Evolutionary conservation across 345 rosid species (phyloP).

Genomic region (Bruguiera gymnorhiza): DNA sequence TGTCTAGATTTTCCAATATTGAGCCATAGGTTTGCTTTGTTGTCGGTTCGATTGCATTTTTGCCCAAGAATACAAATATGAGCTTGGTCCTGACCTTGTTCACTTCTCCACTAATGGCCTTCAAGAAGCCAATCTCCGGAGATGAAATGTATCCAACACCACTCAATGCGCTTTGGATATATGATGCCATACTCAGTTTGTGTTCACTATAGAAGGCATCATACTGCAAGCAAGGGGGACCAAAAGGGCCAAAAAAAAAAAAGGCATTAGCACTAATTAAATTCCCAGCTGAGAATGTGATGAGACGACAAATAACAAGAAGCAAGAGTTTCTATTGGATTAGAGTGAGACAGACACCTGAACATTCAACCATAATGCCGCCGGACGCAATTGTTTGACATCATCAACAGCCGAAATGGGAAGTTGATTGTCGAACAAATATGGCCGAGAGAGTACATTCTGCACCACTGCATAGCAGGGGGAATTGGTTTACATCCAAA

Average conservation of each 20-base stretch:
- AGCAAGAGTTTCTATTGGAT: not conserved
- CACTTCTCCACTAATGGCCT: conserved; percentile 42
- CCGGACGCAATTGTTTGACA: conserved; percentile 32
- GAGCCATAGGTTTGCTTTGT: conserved; percentile 71
- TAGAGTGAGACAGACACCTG: conserved; percentile 39
- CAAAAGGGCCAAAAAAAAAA: too few species aligned
- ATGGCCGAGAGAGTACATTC: conserved; percentile 46
- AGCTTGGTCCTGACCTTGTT: conserved; percentile 50
- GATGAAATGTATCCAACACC: conserved; percentile 46
- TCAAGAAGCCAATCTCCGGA: conserved; percentile 80
- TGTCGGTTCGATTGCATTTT: conserved; percentile 56
- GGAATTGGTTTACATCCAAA: conserved; percentile 26
- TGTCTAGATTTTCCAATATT: conserved; percentile 46
- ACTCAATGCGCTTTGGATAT: conserved; percentile 27
- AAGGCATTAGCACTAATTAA: not conserved
- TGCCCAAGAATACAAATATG: conserved; percentile 55
- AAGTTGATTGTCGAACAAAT: conserved; percentile 43
- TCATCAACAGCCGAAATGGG: conserved; percentile 51
- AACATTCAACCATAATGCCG: conserved; percentile 68
- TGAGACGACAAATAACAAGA: not conserved
- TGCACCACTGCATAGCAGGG: conserved; percentile 48
- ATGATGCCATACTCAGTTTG: conserved; percentile 43
- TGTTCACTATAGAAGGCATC: conserved; percentile 59
- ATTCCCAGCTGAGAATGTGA: not conserved
- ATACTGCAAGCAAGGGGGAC: conserved; percentile 40